A percentile compares a stretch with the other conserved stretches of the same genome.
Evolutionary conservation across 371 early-diverging fungal genomes (phyloP).

Genomic region (Fennellomyces sp.): DNA sequence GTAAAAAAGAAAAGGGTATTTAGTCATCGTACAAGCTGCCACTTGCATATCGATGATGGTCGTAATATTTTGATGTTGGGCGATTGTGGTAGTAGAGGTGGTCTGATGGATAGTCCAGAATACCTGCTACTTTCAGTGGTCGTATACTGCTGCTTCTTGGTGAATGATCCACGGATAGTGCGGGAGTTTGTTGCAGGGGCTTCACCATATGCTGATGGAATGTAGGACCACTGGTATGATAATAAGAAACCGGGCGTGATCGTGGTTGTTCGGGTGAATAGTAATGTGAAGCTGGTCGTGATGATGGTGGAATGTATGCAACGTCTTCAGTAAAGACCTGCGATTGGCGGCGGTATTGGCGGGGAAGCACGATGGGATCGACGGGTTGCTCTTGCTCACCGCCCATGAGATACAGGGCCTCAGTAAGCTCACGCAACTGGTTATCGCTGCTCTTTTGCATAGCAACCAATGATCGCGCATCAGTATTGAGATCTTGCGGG

Average conservation of each 20-base stretch:
- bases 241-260: not conserved
- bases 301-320: not conserved
- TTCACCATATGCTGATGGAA: not conserved
- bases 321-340: no score
- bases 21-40: not conserved
- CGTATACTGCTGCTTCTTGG: not conserved
- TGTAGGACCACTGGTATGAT: not conserved
- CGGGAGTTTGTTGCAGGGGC: not conserved
- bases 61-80: not conserved
- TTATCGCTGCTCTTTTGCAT: slow-evolving; percentile 23
- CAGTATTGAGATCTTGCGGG: slow-evolving; percentile 14
- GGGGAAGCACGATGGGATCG: not conserved
- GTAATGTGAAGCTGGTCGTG: not conserved
- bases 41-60: not conserved
- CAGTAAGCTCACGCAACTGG: slow-evolving; percentile 16
- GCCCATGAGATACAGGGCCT: slow-evolving; percentile 10
- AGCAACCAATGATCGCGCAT: slow-evolving; percentile 15
- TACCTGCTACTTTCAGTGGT: not conserved
- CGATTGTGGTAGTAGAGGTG: not conserved
- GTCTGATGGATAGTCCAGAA: slow-evolving; percentile 1
- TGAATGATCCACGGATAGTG: not conserved
- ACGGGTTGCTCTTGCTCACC: not conserved
- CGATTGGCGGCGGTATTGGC: not conserved
- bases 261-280: not conserved
- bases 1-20: no score